Base-by-base conservation (phyloP, 2,329 filamentous ascomycete species). In the Thermomyces lanuginosus region DNA sequence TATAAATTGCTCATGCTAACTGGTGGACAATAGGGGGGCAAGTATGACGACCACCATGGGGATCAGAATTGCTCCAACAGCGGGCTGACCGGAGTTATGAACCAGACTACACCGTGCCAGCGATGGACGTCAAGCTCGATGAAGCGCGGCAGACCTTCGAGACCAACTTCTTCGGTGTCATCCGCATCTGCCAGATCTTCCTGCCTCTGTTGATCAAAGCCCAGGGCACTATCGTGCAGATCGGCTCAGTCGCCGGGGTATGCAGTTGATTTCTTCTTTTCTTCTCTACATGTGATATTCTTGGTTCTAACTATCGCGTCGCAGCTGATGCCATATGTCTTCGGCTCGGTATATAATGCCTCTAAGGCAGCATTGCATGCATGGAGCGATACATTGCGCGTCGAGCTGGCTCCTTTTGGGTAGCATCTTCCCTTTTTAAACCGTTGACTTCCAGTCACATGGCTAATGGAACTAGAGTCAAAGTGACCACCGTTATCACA, bases 291-390 rank as follows among this genome's bases (percentile, higher is more conserved):
- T 15, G 22, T 24, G 2, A 15, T 4, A 24, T 6, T 16, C 11
- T 14, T 19, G 16, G 3, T 26, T 18, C 5, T 6, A 8, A 1
- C 3, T 3, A n/a, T 9, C 9, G 7, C 6, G 11, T 2, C 6
- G 9, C 9, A 54, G 52, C 41, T 55, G 22, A 49, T 58, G 22
- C 55, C 55, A 7, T 58, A 57, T 30, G 51, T 57, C 19, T 58
- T 58, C 31, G 54, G 54, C 8, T 57, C 53, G 2, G 49, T 55
- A 9, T 73, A 74, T 51, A 69, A 67, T 38, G 64, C 66, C 5
- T 63, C 61, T 19, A 72, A 72, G 43, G 69, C 66, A 0, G 69
- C 69, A 1, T 41, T 73, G 18, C 66, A 72, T 41, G 53, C 59
- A 1, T 73, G 66, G 43, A 63, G 60, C 30, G 60, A 72, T 32